Evolutionary conservation across 805 yeast genomes (phyloP).

Genomic region (Torulaspora delbrueckii): DNA sequence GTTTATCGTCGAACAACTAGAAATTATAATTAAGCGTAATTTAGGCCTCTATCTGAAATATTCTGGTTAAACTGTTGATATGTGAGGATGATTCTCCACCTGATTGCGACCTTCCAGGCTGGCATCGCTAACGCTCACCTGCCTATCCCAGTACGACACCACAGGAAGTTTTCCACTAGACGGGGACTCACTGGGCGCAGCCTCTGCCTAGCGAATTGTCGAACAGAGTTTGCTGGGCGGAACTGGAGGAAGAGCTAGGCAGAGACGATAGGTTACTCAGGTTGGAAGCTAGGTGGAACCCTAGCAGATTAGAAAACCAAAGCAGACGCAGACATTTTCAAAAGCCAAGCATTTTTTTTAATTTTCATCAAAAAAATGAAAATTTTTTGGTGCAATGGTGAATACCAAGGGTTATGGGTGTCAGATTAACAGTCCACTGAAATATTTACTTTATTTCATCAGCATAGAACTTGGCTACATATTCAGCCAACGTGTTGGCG

Average conservation of each 20-base stretch:
- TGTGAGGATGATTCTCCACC: conserved; percentile 4
- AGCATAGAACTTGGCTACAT: conserved; percentile 26
- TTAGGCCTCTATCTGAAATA: conserved; percentile 3
- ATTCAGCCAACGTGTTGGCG: conserved; percentile 25
- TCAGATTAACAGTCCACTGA: not conserved
- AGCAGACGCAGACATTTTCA: not conserved
- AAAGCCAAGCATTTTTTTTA: no score
- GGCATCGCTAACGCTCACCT: not conserved
- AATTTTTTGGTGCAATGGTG: not conserved
- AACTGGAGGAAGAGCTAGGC: not conserved
- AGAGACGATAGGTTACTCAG: no score
- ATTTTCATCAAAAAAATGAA: not conserved
- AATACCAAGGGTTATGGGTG: not conserved
- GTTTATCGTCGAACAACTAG: conserved; percentile 12
- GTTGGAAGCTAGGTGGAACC: no score
- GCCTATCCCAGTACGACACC: not conserved
- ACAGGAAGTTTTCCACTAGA: not conserved
- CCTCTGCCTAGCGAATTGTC: not conserved
- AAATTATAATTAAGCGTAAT: conserved; percentile 1
- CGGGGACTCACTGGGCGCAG: not conserved
- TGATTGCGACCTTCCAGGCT: conserved; percentile 6
- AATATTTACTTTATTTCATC: conserved; percentile 10
- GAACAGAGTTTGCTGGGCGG: not conserved
- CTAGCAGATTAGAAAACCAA: not conserved
- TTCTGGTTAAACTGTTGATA: conserved; percentile 3